Percentiles rank a stretch among this genome's conserved stretches.
phyloP scores from a whole-genome alignment of 768 basidiomycete species.

The Pleurotus ostreatus region DNA sequence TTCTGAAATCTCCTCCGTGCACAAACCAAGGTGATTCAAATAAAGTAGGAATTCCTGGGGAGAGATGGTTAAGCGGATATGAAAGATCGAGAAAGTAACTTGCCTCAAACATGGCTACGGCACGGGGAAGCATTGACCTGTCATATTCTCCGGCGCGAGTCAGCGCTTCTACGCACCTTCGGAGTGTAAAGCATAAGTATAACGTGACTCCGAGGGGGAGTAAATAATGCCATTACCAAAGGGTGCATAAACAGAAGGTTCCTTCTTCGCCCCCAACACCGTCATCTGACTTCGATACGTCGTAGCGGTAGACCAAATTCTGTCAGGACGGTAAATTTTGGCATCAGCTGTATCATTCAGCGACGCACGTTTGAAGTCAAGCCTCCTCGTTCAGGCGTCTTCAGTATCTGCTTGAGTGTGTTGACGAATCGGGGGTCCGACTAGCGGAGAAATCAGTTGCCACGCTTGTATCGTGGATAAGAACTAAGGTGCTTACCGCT shows the following conservation, averaged over 20 bases:
- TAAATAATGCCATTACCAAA: constrained; percentile 48
- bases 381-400: constrained; percentile 86
- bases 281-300: constrained; percentile 80
- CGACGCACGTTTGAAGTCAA: constrained; percentile 76
- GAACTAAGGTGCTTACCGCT: constrained; percentile 42
- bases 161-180: constrained; percentile 83
- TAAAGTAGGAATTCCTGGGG: constrained; percentile 72
- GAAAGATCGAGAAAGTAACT: constrained; percentile 10
- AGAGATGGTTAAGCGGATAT: neutral
- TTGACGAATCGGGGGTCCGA: constrained; percentile 86
- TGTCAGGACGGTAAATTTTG: constrained; percentile 22
- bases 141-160: constrained; percentile 85
- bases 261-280: constrained; percentile 97
- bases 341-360: neutral
- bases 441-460: constrained; percentile 27
- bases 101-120: constrained; percentile 90
- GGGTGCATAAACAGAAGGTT: constrained; percentile 85
- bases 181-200: neutral
- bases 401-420: constrained; percentile 81
- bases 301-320: constrained; percentile 89
- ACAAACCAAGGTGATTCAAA: constrained; percentile 83
- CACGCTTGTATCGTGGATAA: neutral
- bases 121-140: constrained; percentile 54
- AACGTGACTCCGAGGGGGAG: too few relatives aligned
- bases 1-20: constrained; percentile 82